Evolutionary conservation across 345 rosid species (phyloP).

Genomic region (Reutealis trisperma): DNA sequence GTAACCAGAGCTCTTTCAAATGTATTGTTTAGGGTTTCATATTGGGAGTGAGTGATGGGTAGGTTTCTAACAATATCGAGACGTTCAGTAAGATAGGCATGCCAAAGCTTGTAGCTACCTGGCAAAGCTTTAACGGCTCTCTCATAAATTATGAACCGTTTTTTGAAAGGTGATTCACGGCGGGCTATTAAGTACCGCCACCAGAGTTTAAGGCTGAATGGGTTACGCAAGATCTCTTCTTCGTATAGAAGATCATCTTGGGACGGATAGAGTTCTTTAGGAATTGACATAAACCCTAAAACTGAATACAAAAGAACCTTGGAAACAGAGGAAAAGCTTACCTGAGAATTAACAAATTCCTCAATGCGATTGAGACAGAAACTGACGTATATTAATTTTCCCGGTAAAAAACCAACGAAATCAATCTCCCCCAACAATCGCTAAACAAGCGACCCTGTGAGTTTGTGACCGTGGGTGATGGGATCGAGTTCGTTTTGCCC

Average conservation of each 20-base stretch:
- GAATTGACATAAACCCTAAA: constrained; percentile 48
- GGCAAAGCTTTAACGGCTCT: constrained; percentile 85
- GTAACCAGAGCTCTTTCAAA: constrained; percentile 87
- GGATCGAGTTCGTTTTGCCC: not conserved
- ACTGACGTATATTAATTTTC: not conserved
- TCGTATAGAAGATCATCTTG: constrained; percentile 80
- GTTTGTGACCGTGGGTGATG: too few relatives aligned
- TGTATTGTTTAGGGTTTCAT: constrained; percentile 77
- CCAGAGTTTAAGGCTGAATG: constrained; percentile 86
- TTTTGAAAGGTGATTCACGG: constrained; percentile 65
- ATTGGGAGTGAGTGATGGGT: constrained; percentile 65
- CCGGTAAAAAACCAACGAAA: not conserved
- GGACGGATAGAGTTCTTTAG: constrained; percentile 82
- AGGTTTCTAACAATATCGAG: constrained; percentile 71
- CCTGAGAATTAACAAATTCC: not conserved
- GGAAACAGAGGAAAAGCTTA: not conserved
- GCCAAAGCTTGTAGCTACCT: constrained; percentile 89
- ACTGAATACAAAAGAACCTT: too few relatives aligned
- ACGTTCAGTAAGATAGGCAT: constrained; percentile 79
- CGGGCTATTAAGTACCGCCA: constrained; percentile 87
- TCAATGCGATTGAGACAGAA: not conserved
- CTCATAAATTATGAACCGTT: constrained; percentile 77
- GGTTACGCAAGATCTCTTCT: constrained; percentile 85
- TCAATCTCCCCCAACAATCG: not conserved
- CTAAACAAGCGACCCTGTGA: not conserved